A percentile compares a stretch with the other conserved stretches of the same genome.
These are phyloP conservation scores for baker's yeast (Saccharomyces cerevisiae) DNA, from an alignment of 805 yeast species.

Conservation along the genomic window DNA sequence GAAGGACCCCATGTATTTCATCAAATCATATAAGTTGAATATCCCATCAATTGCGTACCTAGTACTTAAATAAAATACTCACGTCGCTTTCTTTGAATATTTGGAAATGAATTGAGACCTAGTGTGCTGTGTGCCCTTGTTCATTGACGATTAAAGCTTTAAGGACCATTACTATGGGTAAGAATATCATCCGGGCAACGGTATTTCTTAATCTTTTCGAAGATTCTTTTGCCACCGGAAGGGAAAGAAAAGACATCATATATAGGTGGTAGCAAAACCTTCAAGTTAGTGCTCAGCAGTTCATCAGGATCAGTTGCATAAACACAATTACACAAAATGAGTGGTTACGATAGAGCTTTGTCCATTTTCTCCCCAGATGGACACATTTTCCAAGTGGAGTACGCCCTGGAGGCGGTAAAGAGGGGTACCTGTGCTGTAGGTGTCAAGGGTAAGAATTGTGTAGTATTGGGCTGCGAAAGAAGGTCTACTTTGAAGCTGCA, in stretches of 20 bases:
- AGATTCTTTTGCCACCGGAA: neutral
- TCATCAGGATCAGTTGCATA: neutral
- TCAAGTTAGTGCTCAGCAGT: neutral
- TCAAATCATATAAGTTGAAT: neutral
- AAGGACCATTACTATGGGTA: neutral
- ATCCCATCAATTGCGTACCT: neutral
- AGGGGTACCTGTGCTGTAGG: slow-evolving; percentile 98
- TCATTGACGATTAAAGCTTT: neutral
- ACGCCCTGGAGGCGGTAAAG: slow-evolving; percentile 94
- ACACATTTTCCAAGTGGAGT: slow-evolving; percentile 97
- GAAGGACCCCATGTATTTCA: neutral
- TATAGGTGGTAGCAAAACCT: neutral
- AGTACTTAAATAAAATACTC: neutral
- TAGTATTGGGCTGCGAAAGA: slow-evolving; percentile 93
- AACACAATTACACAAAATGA: slow-evolving; percentile 42
- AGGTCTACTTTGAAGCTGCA: slow-evolving; percentile 91
- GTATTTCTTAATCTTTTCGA: neutral
- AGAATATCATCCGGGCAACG: neutral
- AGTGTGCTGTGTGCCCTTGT: neutral
- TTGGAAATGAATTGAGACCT: neutral
- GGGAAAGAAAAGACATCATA: neutral
- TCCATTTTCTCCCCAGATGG: slow-evolving; percentile 99
- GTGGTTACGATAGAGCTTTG: slow-evolving; percentile 98
- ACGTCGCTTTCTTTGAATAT: neutral
- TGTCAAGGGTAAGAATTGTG: slow-evolving; percentile 80